Evolutionary conservation across 345 rosid genomes (phyloP).

Genomic region (Anastatica hierochuntica): DNA sequence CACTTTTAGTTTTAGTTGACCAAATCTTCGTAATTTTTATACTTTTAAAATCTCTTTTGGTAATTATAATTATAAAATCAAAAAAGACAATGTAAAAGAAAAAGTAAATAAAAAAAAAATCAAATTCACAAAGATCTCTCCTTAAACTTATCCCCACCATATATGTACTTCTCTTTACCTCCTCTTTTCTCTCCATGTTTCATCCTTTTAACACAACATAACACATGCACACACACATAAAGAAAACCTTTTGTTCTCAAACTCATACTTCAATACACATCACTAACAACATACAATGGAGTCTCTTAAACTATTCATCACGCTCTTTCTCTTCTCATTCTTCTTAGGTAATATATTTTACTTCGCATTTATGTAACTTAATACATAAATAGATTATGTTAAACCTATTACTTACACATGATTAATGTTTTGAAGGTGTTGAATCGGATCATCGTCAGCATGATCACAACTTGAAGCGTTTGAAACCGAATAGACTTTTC

Average conservation of each 20-base stretch:
- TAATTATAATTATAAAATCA: too few species aligned
- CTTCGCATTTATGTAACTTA: background rate
- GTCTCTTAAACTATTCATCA: background rate
- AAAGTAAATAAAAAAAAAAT: background rate
- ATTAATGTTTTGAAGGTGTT: slow-evolving; percentile 11
- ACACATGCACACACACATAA: background rate
- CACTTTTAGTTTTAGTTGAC: too few species aligned
- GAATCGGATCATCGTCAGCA: slow-evolving; percentile 12
- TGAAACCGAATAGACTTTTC: slow-evolving; percentile 39
- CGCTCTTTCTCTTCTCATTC: slow-evolving; percentile 9
- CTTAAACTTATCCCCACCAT: slow-evolving; percentile 18
- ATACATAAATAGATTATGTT: background rate
- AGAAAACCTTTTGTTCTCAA: slow-evolving; percentile 3
- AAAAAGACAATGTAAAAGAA: too few species aligned
- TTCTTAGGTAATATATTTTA: slow-evolving; percentile 1
- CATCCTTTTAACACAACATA: slow-evolving; percentile 2
- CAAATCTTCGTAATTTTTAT: too few species aligned
- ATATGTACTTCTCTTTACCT: slow-evolving; percentile 1
- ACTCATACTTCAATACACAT: slow-evolving; percentile 4
- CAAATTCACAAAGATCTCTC: background rate
- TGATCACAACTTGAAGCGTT: background rate
- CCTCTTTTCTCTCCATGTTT: slow-evolving; percentile 22
- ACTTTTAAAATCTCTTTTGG: too few species aligned
- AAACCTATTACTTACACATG: background rate
- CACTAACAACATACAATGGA: slow-evolving; percentile 11